phyloP scores from a whole-genome alignment of 73 alveolate genomes.

The Breviolum minutum region DNA sequence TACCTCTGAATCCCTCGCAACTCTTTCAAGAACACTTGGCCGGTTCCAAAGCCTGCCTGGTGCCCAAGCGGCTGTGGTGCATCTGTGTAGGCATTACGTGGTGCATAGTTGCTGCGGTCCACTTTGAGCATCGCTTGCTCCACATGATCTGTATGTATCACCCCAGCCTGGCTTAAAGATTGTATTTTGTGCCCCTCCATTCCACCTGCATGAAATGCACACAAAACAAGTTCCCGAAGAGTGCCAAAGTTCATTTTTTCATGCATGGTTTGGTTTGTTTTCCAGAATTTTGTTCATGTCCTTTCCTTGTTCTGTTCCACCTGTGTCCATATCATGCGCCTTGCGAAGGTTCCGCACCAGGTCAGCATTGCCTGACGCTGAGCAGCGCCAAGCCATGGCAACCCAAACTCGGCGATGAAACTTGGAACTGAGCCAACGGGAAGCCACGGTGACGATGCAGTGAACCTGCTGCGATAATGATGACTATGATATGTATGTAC shows the following conservation, averaged over 20 bases:
- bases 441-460: no score
- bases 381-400: slow-evolving; percentile 92
- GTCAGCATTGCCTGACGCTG: slow-evolving; percentile 74
- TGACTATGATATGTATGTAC: no score
- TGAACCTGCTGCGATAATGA: no score
- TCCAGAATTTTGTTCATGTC: background rate
- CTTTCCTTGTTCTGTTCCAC: background rate
- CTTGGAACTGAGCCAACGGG: no score
- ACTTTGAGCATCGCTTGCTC: slow-evolving; percentile 84
- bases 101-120: slow-evolving; percentile 92
- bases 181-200: no score
- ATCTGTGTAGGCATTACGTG: slow-evolving; percentile 64
- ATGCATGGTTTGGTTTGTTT: no score
- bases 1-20: background rate
- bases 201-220: no score
- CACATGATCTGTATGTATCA: slow-evolving; percentile 61
- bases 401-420: background rate
- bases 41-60: slow-evolving; percentile 28
- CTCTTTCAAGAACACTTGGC: background rate
- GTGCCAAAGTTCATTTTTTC: no score
- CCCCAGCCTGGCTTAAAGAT: slow-evolving; percentile 32
- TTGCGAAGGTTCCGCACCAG: slow-evolving; percentile 92
- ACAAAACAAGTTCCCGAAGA: background rate
- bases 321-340: background rate
- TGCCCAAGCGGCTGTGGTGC: slow-evolving; percentile 86